Base-by-base conservation (phyloP, 306 rosid species). In the Rosa lucieae region DNA sequence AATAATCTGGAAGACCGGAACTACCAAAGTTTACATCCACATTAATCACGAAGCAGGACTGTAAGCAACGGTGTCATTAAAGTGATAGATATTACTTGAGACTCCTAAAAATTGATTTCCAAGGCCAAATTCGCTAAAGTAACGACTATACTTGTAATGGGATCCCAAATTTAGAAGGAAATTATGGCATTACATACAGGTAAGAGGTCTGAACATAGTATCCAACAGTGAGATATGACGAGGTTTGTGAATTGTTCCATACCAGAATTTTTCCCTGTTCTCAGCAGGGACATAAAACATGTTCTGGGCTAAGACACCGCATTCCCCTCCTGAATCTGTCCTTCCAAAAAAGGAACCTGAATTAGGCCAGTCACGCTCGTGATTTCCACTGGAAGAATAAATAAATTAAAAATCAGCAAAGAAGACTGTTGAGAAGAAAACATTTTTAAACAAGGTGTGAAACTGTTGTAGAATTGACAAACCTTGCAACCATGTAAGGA, bases 361-460 rank as follows among this genome's bases (percentile, higher is more conserved):
- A 65, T 86, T 86, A 17, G 97, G 99, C 99, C 99, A 95, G 88
- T 95, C 99, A 76, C 98, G 97, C 84, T 95, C 98, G 67, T 95
- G 99, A 80, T 95, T 95, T 75, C 98, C 99, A 79, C 99, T 92
- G 75, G 42, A 89, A 80, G 81, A 71, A 70, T 35, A 73, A 8
- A 15, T 37, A 37, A 13, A 26, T 59, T 20, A 76, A 35, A 71
- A 53, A 69, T 83, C 74, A 67, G 69, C 56, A 75, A 68, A 78
- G 80, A 78, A 86, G 85, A 84, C 55, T 47, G 6, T 44, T 47
- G 46, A 82, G 80, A 37, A 78, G 26, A 35, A 48, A 59, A 53
- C 42, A 43, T 56, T 74, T 44, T 47, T 5, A 78, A 76, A 66
- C 37, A 49, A 73, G 55, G 39, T 4, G 56, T 13, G 70, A 32